Base-by-base conservation (phyloP, 805 yeast species). In the Pichia cephalocereana region DNA sequence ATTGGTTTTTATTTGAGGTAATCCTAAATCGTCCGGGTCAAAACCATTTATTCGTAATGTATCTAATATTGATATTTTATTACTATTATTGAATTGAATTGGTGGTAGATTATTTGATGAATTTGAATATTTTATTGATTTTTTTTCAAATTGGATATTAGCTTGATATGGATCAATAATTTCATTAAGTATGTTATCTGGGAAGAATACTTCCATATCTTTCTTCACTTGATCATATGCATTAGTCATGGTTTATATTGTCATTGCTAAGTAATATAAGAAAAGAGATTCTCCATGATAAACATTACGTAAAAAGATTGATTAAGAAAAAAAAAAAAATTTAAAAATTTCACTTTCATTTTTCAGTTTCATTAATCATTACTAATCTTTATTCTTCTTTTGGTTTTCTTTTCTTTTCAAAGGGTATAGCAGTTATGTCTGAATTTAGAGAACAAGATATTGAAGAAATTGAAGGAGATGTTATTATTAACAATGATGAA, bases 401-500 rank as follows among this genome's bases (percentile, higher is more conserved):
- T n/a, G n/a, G n/a, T n/a, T n/a, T n/a, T n/a, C n/a, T n/a, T n/a
- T n/a, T n/a, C n/a, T n/a, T n/a, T n/a, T n/a, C n/a, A n/a, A n/a
- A n/a, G n/a, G n/a, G n/a, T n/a, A n/a, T n/a, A n/a, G n/a, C n/a
- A n/a, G n/a, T 3, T 5, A 47, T 47, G 50, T 47, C 50, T 17
- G 39, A 41, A 14, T 23, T 12, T 40, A 45, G 34, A 36, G 52
- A 47, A 32, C 43, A 38, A 31, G 37, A 26, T 27, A 34, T 34
- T 34, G 40, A 37, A 30, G 47, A 39, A 26, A 56, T 52, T 38
- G 54, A 50, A 23, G 60, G 58, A 15, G 65, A 61, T 34, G 62
- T 63, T 30, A 62, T 63, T 41, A 47, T 65, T 36, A 49, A 55
- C 18, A 48, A 52, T 5, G 62, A 61, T 47, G 68, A 65, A 47